Percentiles rank a stretch among this genome's conserved stretches.
These are phyloP conservation scores for Parmelia sp. DNA, from an alignment of 495 filamentous ascomycete species.

Conservation along the genomic window DNA sequence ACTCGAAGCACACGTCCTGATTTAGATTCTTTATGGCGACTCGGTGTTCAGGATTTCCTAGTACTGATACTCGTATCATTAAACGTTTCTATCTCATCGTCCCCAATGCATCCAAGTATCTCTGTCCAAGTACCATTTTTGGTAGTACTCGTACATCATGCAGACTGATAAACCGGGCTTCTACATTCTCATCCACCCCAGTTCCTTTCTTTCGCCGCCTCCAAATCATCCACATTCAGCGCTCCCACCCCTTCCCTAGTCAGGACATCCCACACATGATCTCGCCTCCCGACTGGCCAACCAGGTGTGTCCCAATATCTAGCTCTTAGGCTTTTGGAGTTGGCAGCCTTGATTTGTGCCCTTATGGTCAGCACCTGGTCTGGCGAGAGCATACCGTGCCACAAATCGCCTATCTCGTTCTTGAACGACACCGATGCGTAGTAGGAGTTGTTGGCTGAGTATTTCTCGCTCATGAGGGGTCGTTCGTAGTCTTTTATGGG, in stretches of 20 bases:
- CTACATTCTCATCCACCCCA: slow-evolving; percentile 29
- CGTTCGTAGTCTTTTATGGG: not conserved
- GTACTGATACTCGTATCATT: no score
- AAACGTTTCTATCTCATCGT: no score
- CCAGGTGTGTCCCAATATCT: slow-evolving; percentile 70
- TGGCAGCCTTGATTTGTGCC: slow-evolving; percentile 55
- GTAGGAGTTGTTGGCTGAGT: slow-evolving; percentile 34
- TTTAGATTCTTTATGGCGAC: no score
- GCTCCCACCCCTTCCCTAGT: slow-evolving; percentile 61
- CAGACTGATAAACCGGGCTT: not conserved
- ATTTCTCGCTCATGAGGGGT: slow-evolving; percentile 12
- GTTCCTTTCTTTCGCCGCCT: slow-evolving; percentile 39
- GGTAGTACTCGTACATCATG: not conserved
- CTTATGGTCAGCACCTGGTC: slow-evolving; percentile 53
- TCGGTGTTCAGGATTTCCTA: no score
- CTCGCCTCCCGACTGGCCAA: slow-evolving; percentile 58
- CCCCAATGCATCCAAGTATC: no score
- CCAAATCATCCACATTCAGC: slow-evolving; percentile 61
- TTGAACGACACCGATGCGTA: slow-evolving; percentile 43
- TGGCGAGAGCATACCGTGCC: slow-evolving; percentile 32
- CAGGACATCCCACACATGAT: slow-evolving; percentile 63
- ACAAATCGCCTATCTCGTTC: slow-evolving; percentile 33
- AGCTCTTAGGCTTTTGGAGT: slow-evolving; percentile 55
- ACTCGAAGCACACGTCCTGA: no score
- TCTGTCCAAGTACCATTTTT: no score